Evolutionary conservation across 495 filamentous ascomycete species (phyloP).

Genomic region (Rhizodiscina lignyota): DNA sequence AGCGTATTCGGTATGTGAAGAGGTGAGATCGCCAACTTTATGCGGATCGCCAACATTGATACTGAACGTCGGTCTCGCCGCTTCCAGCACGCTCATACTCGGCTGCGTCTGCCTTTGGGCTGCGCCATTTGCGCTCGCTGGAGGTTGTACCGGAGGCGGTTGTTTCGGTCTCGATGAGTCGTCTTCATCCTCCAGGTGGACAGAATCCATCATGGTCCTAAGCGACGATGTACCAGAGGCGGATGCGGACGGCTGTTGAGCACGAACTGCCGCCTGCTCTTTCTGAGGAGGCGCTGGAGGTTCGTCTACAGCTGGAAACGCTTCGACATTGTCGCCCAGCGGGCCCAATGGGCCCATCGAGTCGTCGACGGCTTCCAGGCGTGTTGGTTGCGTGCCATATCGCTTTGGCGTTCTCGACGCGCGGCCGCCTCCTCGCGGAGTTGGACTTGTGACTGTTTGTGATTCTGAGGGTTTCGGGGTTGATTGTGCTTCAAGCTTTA

Average conservation of each 20-base stretch:
- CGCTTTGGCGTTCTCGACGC: constrained; percentile 48
- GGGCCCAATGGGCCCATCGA: constrained; percentile 87
- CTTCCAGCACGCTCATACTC: constrained; percentile 76
- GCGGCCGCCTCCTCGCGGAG: constrained; percentile 25
- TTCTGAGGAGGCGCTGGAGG: constrained; percentile 86
- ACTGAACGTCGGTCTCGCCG: constrained; percentile 77
- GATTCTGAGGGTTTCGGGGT: too few relatives aligned
- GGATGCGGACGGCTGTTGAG: neutral
- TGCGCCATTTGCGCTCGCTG: constrained; percentile 11
- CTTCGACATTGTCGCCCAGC: constrained; percentile 40
- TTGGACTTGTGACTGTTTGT: too few relatives aligned
- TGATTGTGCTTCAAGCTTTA: constrained; percentile 1
- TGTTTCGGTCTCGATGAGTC: constrained; percentile 26
- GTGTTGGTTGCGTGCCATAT: constrained; percentile 64
- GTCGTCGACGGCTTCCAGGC: constrained; percentile 77
- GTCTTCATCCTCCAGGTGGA: constrained; percentile 42
- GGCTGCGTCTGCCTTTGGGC: constrained; percentile 51
- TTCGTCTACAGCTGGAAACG: constrained; percentile 28
- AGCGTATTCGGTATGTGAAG: constrained; percentile 92
- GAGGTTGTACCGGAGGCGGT: constrained; percentile 57
- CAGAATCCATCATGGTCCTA: constrained; percentile 41
- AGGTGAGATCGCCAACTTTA: constrained; percentile 92
- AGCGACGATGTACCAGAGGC: constrained; percentile 24
- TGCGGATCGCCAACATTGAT: constrained; percentile 92
- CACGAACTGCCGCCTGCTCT: constrained; percentile 27